These are phyloP conservation scores for Ustilago shanxiensis DNA, from an alignment of 1,284 basidiomycete species.

Conservation along the genomic window DNA sequence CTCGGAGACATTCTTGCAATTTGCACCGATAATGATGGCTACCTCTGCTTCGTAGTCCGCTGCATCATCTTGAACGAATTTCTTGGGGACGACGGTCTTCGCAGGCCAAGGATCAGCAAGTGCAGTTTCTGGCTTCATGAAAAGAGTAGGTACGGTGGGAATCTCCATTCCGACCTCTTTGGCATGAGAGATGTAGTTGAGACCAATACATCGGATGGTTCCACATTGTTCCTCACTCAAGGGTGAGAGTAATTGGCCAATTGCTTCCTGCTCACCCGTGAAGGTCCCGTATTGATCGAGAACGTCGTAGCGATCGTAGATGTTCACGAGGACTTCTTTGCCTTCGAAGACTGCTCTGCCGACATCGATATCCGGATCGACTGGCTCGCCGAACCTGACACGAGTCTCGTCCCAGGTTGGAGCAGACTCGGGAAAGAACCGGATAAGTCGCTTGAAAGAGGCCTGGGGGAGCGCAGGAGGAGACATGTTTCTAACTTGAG, in stretches of 20 bases:
- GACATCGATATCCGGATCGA: conserved; percentile 79
- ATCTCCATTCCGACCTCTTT: conserved; percentile 71
- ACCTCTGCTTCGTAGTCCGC: conserved; percentile 92
- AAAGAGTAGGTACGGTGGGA: conserved; percentile 79
- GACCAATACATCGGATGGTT: conserved; percentile 82
- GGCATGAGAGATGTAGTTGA: conserved; percentile 84
- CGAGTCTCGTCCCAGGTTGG: conserved; percentile 73
- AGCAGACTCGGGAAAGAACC: conserved; percentile 79
- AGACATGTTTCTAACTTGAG: no score
- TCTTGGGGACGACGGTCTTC: conserved; percentile 74
- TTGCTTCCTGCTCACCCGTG: conserved; percentile 77
- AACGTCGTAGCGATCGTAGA: conserved; percentile 77
- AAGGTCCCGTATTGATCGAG: conserved; percentile 76
- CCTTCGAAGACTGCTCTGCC: conserved; percentile 71
- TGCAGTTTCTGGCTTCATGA: conserved; percentile 82
- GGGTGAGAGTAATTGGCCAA: conserved; percentile 79
- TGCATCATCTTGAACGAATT: conserved; percentile 77
- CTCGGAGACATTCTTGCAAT: conserved; percentile 81
- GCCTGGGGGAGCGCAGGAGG: neutral
- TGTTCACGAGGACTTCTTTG: conserved; percentile 76
- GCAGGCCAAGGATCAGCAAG: conserved; percentile 79
- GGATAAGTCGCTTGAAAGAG: conserved; percentile 76
- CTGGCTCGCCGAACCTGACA: conserved; percentile 81
- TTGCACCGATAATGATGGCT: conserved; percentile 84
- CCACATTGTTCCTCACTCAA: conserved; percentile 73